Percentiles rank a stretch among this genome's conserved stretches.
Conservation (phyloP, 306 rosid genomes). For the Cucumis cinereus region DNA sequence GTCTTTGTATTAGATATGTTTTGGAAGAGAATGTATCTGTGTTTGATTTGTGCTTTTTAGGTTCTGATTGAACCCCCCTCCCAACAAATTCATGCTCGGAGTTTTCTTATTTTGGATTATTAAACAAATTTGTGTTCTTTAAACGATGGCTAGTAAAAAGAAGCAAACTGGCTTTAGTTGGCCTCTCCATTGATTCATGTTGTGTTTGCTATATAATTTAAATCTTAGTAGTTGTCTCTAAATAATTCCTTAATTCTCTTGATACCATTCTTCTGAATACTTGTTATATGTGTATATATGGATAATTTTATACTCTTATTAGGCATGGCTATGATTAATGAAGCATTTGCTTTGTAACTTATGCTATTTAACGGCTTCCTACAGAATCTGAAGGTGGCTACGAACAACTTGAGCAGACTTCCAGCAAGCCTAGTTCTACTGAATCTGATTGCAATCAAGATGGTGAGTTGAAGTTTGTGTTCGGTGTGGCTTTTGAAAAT, state of each 20-base stretch:
- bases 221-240: neutral
- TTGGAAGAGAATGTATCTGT: neutral
- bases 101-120: neutral
- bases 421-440: slow-evolving; percentile 43
- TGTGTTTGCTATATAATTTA: neutral
- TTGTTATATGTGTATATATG: neutral
- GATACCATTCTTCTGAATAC: neutral
- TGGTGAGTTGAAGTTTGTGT: slow-evolving; percentile 31
- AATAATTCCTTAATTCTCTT: neutral
- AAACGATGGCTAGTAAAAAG: neutral
- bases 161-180: neutral
- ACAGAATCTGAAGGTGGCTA: slow-evolving; percentile 54
- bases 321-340: neutral
- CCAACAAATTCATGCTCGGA: neutral
- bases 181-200: neutral
- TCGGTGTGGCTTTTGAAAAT: neutral
- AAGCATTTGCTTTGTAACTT: neutral
- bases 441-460: slow-evolving; percentile 55
- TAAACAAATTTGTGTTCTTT: neutral
- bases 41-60: neutral
- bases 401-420: slow-evolving; percentile 59
- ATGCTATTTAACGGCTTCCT: neutral
- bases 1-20: neutral
- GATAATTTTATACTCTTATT: neutral
- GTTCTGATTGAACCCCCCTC: neutral